Evolutionary conservation across 805 yeast genomes (phyloP).

Genomic region (Lachancea mirantina): DNA sequence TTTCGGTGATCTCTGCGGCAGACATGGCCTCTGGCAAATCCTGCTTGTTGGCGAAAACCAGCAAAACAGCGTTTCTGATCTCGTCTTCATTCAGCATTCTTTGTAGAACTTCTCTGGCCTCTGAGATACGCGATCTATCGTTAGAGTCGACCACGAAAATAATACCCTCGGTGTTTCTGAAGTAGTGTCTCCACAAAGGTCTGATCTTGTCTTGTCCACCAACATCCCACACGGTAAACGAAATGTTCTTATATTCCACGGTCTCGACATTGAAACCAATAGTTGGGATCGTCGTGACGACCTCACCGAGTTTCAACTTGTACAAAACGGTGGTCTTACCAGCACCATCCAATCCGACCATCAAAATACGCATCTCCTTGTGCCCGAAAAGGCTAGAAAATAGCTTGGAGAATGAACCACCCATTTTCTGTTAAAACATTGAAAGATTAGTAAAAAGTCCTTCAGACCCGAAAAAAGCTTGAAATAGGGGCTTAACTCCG

Average conservation of each 20-base stretch:
- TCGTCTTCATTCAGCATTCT: constrained; percentile 98
- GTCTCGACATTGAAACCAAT: constrained; percentile 97
- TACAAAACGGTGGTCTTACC: constrained; percentile 96
- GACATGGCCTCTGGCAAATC: constrained; percentile 99
- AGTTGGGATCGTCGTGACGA: constrained; percentile 93
- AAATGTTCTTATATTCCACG: constrained; percentile 93
- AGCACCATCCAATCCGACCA: constrained; percentile 98
- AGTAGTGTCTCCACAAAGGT: constrained; percentile 98
- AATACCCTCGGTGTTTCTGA: constrained; percentile 97
- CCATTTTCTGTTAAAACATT: too few species aligned
- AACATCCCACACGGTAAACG: constrained; percentile 98
- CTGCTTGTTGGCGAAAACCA: constrained; percentile 97
- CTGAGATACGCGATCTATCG: constrained; percentile 95
- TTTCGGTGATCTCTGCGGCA: constrained; percentile 97
- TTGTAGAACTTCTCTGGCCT: constrained; percentile 97
- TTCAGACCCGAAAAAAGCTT: too few species aligned
- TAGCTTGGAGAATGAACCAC: constrained; percentile 89
- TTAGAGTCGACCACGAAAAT: constrained; percentile 96
- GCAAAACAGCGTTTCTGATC: constrained; percentile 89
- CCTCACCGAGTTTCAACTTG: constrained; percentile 92
- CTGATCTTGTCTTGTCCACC: constrained; percentile 99
- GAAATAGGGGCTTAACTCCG: too few species aligned
- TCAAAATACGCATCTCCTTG: constrained; percentile 95
- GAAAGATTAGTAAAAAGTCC: too few species aligned
- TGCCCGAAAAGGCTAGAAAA: constrained; percentile 94